Evolutionary conservation across 2,329 filamentous ascomycete genomes (phyloP).

Genomic region (Scorias spongiosa): DNA sequence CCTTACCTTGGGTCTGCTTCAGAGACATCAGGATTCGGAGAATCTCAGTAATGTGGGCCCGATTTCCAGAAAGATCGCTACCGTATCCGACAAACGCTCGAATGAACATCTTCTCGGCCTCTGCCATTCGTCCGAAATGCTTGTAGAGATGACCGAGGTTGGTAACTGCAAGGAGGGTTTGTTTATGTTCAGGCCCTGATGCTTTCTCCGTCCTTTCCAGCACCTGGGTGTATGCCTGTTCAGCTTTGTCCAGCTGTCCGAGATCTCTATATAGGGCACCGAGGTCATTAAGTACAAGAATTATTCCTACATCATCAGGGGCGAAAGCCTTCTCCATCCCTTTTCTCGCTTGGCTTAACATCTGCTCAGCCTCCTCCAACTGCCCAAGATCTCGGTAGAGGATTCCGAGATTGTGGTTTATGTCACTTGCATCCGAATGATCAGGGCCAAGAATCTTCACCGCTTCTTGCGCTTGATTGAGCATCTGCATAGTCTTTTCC

Average conservation of each 20-base stretch:
- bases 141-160: not conserved
- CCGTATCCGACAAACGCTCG: no score
- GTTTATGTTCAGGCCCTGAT: constrained; percentile 3
- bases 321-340: constrained; percentile 4
- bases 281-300: constrained; percentile 2
- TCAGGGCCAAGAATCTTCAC: no score
- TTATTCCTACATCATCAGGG: constrained; percentile 4
- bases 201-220: constrained; percentile 5
- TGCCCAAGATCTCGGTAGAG: not conserved
- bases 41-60: no score
- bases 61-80: no score
- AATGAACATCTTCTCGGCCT: no score
- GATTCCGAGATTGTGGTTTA: not conserved
- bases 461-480: no score
- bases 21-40: no score
- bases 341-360: constrained; percentile 6
- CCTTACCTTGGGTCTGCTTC: no score
- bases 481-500: no score
- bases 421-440: not conserved
- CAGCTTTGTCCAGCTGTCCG: not conserved
- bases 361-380: not conserved
- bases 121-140: no score
- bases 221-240: constrained; percentile 4
- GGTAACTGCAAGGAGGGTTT: constrained; percentile 4
- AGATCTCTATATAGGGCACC: not conserved